Conservation (phyloP, 163 green algal genomes). For the Scenedesmus sp. region DNA sequence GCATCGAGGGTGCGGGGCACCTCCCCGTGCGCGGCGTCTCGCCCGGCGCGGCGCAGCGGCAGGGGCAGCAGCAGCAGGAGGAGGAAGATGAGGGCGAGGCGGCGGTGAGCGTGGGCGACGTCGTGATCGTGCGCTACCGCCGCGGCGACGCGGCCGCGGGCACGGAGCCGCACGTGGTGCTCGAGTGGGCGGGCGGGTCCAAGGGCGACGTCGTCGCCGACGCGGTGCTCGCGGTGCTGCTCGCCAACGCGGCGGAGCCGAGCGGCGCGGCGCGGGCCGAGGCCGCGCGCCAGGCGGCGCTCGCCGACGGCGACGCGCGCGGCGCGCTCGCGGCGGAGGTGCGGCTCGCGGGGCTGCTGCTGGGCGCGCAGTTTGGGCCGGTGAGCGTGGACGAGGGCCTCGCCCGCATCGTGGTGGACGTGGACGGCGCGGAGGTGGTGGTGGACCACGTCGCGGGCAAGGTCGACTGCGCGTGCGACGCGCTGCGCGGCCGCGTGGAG, state of each 20-base stretch:
- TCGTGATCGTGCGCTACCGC: constrained; percentile 74
- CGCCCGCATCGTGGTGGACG: constrained; percentile 50
- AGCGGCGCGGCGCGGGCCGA: constrained; percentile 57
- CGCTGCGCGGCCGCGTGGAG: constrained; percentile 64
- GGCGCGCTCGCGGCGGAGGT: constrained; percentile 63
- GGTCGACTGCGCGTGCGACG: constrained; percentile 65
- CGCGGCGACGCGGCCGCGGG: constrained; percentile 22
- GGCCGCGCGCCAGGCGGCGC: constrained; percentile 53
- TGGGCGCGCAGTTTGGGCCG: constrained; percentile 80
- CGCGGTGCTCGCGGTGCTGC: constrained; percentile 83
- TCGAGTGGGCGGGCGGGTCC: constrained; percentile 85
- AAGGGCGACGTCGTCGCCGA: constrained; percentile 88
- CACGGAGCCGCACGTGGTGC: constrained; percentile 60
- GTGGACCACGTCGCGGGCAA: constrained; percentile 63
- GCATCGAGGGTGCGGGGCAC: constrained; percentile 70
- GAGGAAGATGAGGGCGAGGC: constrained; percentile 46
- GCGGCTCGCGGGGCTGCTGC: constrained; percentile 67
- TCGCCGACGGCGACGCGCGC: constrained; percentile 60
- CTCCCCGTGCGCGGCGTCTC: constrained; percentile 47
- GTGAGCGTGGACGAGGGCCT: constrained; percentile 60
- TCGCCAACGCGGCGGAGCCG: constrained; percentile 74
- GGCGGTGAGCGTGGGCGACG: constrained; percentile 68
- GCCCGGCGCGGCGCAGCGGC: neutral
- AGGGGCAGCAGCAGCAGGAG: neutral
- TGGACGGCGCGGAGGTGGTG: constrained; percentile 60